Conservation (phyloP, 495 filamentous ascomycete genomes). For the Penicillium macrosclerotiorum region DNA sequence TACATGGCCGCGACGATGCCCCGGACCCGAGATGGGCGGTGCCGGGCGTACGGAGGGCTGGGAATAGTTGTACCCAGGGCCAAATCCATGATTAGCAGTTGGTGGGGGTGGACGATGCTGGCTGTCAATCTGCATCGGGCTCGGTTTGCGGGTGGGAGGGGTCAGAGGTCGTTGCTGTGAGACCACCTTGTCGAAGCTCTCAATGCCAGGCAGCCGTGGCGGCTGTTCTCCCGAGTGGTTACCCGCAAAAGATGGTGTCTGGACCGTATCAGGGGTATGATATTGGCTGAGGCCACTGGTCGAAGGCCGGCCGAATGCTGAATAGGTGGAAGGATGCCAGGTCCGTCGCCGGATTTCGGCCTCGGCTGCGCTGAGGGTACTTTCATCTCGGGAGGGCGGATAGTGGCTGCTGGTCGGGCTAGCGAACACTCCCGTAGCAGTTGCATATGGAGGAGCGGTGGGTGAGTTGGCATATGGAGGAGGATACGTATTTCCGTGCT, state of each 20-base stretch:
- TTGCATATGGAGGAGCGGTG: slow-evolving; percentile 50
- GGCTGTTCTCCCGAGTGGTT: slow-evolving; percentile 48
- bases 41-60: slow-evolving; percentile 46
- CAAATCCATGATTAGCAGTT: slow-evolving; percentile 33
- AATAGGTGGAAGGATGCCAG: slow-evolving; percentile 82
- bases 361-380: slow-evolving; percentile 57
- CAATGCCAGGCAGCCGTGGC: slow-evolving; percentile 79
- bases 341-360: slow-evolving; percentile 79
- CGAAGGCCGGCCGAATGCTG: slow-evolving; percentile 54
- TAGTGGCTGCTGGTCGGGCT: slow-evolving; percentile 73
- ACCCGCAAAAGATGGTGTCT: slow-evolving; percentile 49
- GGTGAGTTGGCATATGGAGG: slow-evolving; percentile 54
- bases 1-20: slow-evolving; percentile 59
- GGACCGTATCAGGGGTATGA: slow-evolving; percentile 59
- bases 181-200: slow-evolving; percentile 76
- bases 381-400: slow-evolving; percentile 63
- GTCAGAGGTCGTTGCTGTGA: slow-evolving; percentile 56
- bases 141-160: slow-evolving; percentile 60
- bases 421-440: slow-evolving; percentile 56
- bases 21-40: slow-evolving; percentile 48
- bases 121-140: slow-evolving; percentile 68
- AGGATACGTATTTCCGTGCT: slow-evolving; percentile 54
- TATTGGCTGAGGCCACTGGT: slow-evolving; percentile 59
- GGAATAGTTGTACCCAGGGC: slow-evolving; percentile 43
- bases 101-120: slow-evolving; percentile 36